These are phyloP conservation scores for Saccharomyces hybrid DNA, from an alignment of 1,139 yeast species.

Conservation along the genomic window DNA sequence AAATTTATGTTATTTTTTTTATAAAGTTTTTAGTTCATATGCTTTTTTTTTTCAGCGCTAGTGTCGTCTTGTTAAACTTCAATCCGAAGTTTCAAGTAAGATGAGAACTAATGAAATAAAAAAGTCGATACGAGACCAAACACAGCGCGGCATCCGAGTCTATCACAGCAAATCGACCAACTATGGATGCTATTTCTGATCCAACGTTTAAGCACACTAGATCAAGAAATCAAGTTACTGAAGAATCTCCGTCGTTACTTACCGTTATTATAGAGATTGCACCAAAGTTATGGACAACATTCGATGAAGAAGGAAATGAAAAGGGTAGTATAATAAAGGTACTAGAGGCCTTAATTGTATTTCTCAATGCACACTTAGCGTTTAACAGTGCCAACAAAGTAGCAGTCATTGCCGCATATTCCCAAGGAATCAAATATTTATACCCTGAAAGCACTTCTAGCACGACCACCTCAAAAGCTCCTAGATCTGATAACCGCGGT, in stretches of 20 bases:
- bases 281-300: constrained; percentile 66
- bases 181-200: constrained; percentile 73
- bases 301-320: constrained; percentile 30
- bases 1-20: background rate
- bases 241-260: constrained; percentile 76
- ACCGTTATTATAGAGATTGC: constrained; percentile 74
- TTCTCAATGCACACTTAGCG: constrained; percentile 77
- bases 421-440: constrained; percentile 60
- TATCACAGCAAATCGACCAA: background rate
- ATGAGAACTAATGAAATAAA: no score
- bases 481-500: constrained; percentile 18
- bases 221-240: constrained; percentile 28
- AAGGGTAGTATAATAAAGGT: constrained; percentile 25
- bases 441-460: constrained; percentile 46
- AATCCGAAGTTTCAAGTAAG: no score
- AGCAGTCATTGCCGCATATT: constrained; percentile 72
- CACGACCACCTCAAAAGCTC: constrained; percentile 1
- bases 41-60: background rate
- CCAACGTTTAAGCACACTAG: constrained; percentile 42
- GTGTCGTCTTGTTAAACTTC: background rate
- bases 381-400: constrained; percentile 79
- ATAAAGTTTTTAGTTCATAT: background rate
- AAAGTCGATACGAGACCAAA: no score
- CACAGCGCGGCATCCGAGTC: no score
- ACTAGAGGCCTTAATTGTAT: constrained; percentile 27